Conservation (phyloP, 768 basidiomycete genomes). For the Leccinum longicurvipes region DNA sequence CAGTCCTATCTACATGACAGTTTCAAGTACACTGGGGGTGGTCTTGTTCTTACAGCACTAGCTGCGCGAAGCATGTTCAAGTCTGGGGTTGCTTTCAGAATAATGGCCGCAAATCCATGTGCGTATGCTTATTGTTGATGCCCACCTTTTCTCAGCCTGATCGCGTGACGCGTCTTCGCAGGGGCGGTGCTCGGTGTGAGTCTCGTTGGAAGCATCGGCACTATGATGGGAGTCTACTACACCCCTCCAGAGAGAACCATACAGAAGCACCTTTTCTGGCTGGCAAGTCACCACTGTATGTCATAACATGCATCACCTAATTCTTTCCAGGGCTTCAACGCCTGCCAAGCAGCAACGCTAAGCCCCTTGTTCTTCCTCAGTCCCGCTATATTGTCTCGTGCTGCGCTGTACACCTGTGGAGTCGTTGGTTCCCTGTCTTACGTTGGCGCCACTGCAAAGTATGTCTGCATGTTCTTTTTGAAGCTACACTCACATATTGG, state of each 20-base stretch:
- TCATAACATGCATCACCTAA: neutral
- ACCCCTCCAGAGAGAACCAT: constrained; percentile 74
- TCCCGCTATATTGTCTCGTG: constrained; percentile 81
- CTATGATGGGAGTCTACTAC: constrained; percentile 80
- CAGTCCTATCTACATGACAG: constrained; percentile 69
- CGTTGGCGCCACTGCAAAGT: constrained; percentile 85
- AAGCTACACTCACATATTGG: neutral
- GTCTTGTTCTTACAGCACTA: constrained; percentile 70
- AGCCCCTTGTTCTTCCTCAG: constrained; percentile 87
- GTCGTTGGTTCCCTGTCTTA: constrained; percentile 85
- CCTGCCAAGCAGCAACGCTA: constrained; percentile 80
- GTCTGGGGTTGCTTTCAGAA: constrained; percentile 61
- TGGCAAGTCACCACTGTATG: constrained; percentile 42
- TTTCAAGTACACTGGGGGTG: constrained; percentile 82
- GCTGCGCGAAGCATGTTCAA: constrained; percentile 78
- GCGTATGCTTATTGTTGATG: constrained; percentile 16
- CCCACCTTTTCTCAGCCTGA: constrained; percentile 2
- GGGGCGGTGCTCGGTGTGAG: constrained; percentile 83
- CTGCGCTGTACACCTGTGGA: constrained; percentile 84
- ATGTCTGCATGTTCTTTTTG: constrained; percentile 13
- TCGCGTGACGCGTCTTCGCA: constrained; percentile 28
- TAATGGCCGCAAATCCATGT: constrained; percentile 87
- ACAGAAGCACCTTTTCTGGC: constrained; percentile 80
- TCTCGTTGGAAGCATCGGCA: constrained; percentile 74
- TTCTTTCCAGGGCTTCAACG: constrained; percentile 67